A percentile compares a stretch with the other conserved stretches of the same genome.
phyloP scores from a whole-genome alignment of 768 basidiomycete species.

The Hemileccinum impolitum region DNA sequence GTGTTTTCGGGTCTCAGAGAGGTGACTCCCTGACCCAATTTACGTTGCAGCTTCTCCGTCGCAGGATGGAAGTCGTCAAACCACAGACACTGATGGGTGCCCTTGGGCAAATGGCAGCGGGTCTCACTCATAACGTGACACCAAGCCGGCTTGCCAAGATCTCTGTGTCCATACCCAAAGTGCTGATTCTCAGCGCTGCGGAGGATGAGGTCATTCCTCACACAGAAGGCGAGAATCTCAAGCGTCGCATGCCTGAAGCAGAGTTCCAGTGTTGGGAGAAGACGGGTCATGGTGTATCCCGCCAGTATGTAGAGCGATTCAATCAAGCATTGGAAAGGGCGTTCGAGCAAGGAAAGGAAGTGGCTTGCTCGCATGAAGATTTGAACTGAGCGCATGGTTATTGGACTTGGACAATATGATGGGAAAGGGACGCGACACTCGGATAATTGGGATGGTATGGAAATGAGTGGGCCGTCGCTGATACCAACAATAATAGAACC shows the following conservation, averaged over 20 bases:
- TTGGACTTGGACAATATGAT: no score
- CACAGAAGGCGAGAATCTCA: constrained; percentile 48
- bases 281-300: constrained; percentile 61
- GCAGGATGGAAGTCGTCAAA: constrained; percentile 48
- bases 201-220: constrained; percentile 57
- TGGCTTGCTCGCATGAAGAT: background rate
- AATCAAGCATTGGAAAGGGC: constrained; percentile 56
- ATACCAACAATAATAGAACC: no score
- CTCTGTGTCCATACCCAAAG: constrained; percentile 59
- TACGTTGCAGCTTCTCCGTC: constrained; percentile 40
- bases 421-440: no score
- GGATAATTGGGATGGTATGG: no score
- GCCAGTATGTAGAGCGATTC: constrained; percentile 48
- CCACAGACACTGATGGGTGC: constrained; percentile 59
- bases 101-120: constrained; percentile 72
- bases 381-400: no score
- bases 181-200: constrained; percentile 66
- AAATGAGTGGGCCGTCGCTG: no score
- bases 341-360: constrained; percentile 47
- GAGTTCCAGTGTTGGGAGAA: constrained; percentile 54
- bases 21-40: background rate
- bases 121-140: constrained; percentile 56
- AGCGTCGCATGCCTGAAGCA: constrained; percentile 54
- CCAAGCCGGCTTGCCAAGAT: constrained; percentile 46
- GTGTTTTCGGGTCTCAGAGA: constrained; percentile 4